Evolutionary conservation across 495 filamentous ascomycete species (phyloP), one percentile per base, ranked within the genome.

Genomic region (Symbiotaphrina buchneri): DNA sequence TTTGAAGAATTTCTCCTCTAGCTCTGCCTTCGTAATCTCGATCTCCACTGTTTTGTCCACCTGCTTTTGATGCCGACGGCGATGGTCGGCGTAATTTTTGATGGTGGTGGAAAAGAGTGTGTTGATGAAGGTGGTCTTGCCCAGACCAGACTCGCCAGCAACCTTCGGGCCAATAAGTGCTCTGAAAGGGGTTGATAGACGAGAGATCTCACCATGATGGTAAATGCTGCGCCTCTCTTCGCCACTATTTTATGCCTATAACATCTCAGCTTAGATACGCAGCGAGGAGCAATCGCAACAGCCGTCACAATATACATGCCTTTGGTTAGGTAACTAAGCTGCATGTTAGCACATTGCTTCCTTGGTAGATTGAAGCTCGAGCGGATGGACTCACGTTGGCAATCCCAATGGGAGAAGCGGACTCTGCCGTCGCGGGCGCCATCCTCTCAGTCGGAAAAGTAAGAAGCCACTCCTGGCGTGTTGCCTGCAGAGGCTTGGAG

Each of bases 1-100:
- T 65, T 97, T 97, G 72, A 97, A 97, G 65, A 97, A 97, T 65
- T 97, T 97, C 71, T 97, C 87, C 60, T 97, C 87, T 37, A 97
- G 58, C 61, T 97, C 87, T 30, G 87, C 87, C 66, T 97, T 97
- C 51, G 87, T 97, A 48, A 97, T 97, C 53, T 95, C 87, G 46
- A 97, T 97, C 62, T 97, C 87, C 33, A 97, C 87, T 6, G 87
- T 97, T 59, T 94, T 94, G 63, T 97, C 87, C 33, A 93, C 65
- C 59, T 97, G 87, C 69, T 97, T 97, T 56, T 83, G 79, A 57
- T 97, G 87, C 43, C 87, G 78, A 53, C 80, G 76, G 61, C 87
- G 83, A 66, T 97, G 87, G 52, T 97, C 87, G 60, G 87, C 85
- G 52, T 97, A 97, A 68, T 95, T 97, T 65, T 97, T 97, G 66